Evolutionary conservation across 176 grass and related monocot species (phyloP).

Genomic region (Hordeum marinum): DNA sequence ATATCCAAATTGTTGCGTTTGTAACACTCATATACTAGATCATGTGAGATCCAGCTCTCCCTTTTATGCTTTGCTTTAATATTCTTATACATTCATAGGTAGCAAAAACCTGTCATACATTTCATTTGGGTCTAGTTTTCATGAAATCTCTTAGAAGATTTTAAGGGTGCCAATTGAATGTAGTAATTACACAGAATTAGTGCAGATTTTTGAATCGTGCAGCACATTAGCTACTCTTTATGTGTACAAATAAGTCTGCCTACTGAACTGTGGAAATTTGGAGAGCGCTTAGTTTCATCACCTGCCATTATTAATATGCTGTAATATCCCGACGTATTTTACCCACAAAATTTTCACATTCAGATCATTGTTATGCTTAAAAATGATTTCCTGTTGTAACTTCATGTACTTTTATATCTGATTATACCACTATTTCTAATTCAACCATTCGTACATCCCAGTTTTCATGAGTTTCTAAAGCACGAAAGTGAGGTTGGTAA

Average conservation of each 20-base stretch:
- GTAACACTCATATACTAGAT: neutral
- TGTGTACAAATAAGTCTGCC: neutral
- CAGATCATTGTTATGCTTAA: conserved; percentile 1
- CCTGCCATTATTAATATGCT: neutral
- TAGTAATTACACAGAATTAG: neutral
- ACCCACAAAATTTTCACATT: neutral
- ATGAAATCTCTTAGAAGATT: neutral
- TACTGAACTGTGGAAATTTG: neutral
- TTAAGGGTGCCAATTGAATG: neutral
- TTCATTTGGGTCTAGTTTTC: neutral
- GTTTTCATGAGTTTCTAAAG: conserved; percentile 95
- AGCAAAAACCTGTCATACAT: neutral
- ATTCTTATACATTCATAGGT: neutral
- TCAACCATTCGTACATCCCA: conserved; percentile 31
- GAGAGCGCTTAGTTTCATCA: neutral
- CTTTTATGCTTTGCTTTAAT: neutral
- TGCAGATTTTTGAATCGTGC: neutral
- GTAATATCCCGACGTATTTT: neutral
- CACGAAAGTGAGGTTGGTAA: conserved; percentile 92
- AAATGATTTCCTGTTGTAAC: neutral
- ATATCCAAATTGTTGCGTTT: neutral
- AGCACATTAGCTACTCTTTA: neutral
- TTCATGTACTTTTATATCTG: conserved; percentile 16
- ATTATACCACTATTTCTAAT: conserved; percentile 15
- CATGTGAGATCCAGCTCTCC: conserved; percentile 5